Percentiles rank a stretch among this genome's conserved stretches.
phyloP scores from a whole-genome alignment of 2,329 filamentous ascomycete genomes.

The Microsporum audouinii region DNA sequence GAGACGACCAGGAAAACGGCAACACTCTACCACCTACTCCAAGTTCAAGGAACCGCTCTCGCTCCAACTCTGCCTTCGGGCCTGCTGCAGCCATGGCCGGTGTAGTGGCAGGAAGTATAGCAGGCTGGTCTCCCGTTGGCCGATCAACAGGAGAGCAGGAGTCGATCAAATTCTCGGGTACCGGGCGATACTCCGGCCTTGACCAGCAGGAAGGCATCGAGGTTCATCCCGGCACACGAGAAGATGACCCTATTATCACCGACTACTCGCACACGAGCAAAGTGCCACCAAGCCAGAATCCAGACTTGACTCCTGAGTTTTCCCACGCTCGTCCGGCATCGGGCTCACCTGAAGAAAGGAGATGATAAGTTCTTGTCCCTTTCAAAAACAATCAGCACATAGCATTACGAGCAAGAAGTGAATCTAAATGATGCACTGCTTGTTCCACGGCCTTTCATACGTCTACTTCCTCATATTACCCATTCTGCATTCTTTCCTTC shows the following conservation, averaged over 20 bases:
- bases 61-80: slow-evolving; percentile 48
- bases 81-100: slow-evolving; percentile 55
- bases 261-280: slow-evolving; percentile 24
- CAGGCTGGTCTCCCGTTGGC: slow-evolving; percentile 53
- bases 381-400: slow-evolving; percentile 18
- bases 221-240: slow-evolving; percentile 36
- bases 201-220: slow-evolving; percentile 35
- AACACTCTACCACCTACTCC: slow-evolving; percentile 41
- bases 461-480: background rate
- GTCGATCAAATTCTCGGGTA: slow-evolving; percentile 28
- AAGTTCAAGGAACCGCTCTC: slow-evolving; percentile 43
- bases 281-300: slow-evolving; percentile 38
- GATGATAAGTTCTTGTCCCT: slow-evolving; percentile 27
- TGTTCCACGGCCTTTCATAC: background rate
- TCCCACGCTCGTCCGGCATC: slow-evolving; percentile 26
- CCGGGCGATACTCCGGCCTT: slow-evolving; percentile 29
- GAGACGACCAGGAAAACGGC: slow-evolving; percentile 29
- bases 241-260: slow-evolving; percentile 36
- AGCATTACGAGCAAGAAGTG: background rate
- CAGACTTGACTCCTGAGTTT: slow-evolving; percentile 35
- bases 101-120: slow-evolving; percentile 54
- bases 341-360: slow-evolving; percentile 24
- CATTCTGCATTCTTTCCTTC: background rate
- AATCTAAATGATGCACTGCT: background rate
- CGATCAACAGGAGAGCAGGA: slow-evolving; percentile 29